Evolutionary conservation across 805 yeast genomes (phyloP).

Genomic region (Starmerella cellae): DNA sequence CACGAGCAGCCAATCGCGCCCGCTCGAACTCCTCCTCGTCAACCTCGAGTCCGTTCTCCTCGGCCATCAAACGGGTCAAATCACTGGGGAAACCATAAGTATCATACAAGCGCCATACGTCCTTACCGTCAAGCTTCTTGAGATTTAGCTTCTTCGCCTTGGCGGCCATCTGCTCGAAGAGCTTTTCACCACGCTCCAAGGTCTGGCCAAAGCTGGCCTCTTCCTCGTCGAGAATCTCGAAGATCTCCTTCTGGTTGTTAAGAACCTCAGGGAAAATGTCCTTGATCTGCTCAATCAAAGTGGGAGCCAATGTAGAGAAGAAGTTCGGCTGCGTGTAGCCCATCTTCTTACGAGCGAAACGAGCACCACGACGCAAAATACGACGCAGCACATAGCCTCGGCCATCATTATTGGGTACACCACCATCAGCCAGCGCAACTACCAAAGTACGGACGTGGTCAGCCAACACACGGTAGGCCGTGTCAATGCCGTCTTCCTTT

Average conservation of each 20-base stretch:
- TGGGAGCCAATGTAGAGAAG: slow-evolving; percentile 84
- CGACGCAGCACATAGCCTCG: slow-evolving; percentile 97
- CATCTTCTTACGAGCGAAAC: slow-evolving; percentile 93
- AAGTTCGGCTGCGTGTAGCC: slow-evolving; percentile 89
- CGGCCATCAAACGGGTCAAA: slow-evolving; percentile 95
- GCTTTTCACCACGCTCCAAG: slow-evolving; percentile 91
- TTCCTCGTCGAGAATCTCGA: slow-evolving; percentile 90
- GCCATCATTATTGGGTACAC: slow-evolving; percentile 98
- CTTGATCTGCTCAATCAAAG: slow-evolving; percentile 73
- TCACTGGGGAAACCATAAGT: slow-evolving; percentile 99
- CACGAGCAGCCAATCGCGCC: slow-evolving; percentile 78
- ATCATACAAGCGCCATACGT: slow-evolving; percentile 96
- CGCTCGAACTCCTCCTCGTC: slow-evolving; percentile 86
- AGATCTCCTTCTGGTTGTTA: slow-evolving; percentile 55
- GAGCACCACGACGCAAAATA: slow-evolving; percentile 93
- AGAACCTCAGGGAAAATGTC: slow-evolving; percentile 87
- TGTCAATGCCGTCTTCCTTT: slow-evolving; percentile 74
- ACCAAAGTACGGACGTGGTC: slow-evolving; percentile 97
- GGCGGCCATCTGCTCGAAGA: slow-evolving; percentile 84
- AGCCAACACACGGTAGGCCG: slow-evolving; percentile 95
- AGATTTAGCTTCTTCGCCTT: slow-evolving; percentile 63
- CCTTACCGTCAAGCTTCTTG: slow-evolving; percentile 75
- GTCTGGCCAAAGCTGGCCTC: slow-evolving; percentile 92
- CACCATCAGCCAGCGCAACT: slow-evolving; percentile 95
- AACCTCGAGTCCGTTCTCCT: slow-evolving; percentile 84